phyloP scores from a whole-genome alignment of 164 flowering plant species.

The Vitis rupestris region DNA sequence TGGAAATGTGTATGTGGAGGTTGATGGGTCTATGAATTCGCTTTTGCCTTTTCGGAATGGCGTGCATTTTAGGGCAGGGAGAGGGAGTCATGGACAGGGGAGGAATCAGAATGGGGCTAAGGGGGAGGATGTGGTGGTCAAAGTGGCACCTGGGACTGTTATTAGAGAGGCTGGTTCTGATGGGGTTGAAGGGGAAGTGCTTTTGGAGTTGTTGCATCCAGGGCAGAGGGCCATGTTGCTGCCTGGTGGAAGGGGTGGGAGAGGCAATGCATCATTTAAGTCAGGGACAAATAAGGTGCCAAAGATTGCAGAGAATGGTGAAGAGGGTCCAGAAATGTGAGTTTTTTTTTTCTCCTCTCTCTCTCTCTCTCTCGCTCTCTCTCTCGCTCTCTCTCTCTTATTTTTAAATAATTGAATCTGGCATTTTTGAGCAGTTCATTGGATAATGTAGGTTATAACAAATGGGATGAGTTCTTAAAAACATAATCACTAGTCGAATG shows the following conservation, averaged over 20 bases:
- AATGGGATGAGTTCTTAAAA: not conserved
- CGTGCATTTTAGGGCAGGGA: conserved; percentile 87
- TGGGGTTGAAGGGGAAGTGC: conserved; percentile 41
- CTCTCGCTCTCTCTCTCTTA: not conserved
- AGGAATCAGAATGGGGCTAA: conserved; percentile 67
- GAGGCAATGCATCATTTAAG: conserved; percentile 94
- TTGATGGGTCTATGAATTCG: conserved; percentile 89
- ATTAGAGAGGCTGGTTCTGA: conserved; percentile 56
- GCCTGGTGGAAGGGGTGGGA: conserved; percentile 96
- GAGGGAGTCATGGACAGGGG: conserved; percentile 88
- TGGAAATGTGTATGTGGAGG: conserved; percentile 85
- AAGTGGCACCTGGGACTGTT: conserved; percentile 94
- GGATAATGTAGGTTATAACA: not conserved
- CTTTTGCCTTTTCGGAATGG: conserved; percentile 76
- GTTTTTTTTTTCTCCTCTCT: conserved; percentile 14
- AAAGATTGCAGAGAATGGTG: conserved; percentile 91
- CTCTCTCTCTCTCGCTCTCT: not conserved
- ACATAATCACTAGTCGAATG: too few relatives aligned
- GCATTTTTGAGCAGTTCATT: not conserved
- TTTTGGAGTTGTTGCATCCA: conserved; percentile 77
- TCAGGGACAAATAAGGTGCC: conserved; percentile 87
- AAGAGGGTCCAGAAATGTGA: conserved; percentile 91
- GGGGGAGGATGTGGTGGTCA: conserved; percentile 87
- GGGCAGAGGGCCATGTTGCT: conserved; percentile 82
- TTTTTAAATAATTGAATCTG: not conserved